phyloP scores from a whole-genome alignment of 768 basidiomycete genomes.

The Russula compacta region DNA sequence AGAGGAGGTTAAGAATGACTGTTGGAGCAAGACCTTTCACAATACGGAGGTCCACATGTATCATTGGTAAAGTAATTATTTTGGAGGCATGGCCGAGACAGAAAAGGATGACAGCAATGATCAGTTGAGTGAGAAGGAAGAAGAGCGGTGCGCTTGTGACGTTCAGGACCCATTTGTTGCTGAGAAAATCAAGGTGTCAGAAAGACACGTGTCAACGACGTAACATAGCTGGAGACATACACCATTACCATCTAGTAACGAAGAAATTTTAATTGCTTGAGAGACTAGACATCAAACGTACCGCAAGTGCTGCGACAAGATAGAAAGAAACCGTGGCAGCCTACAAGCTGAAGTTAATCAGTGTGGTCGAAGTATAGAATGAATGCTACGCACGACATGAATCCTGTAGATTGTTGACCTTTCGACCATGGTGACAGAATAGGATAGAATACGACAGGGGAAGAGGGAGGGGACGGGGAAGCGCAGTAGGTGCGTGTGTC shows the following conservation, averaged over 20 bases:
- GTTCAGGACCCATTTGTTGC: constrained; percentile 89
- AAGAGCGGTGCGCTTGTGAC: constrained; percentile 68
- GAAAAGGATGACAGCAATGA: constrained; percentile 74
- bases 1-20: constrained; percentile 69
- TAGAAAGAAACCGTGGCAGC: constrained; percentile 75
- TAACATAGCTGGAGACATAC: constrained; percentile 32
- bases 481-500: background rate
- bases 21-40: constrained; percentile 70
- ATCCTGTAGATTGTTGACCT: background rate
- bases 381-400: constrained; percentile 4
- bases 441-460: background rate
- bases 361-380: no score
- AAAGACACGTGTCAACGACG: constrained; percentile 1
- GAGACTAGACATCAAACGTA: constrained; percentile 34
- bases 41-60: constrained; percentile 49
- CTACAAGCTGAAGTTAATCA: constrained; percentile 31
- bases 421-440: constrained; percentile 1
- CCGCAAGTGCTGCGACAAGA: constrained; percentile 78
- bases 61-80: constrained; percentile 54
- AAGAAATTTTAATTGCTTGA: background rate
- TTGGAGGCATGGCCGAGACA: constrained; percentile 50
- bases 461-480: no score
- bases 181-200: constrained; percentile 25
- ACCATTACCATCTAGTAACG: constrained; percentile 80
- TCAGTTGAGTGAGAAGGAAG: constrained; percentile 74